Percentiles rank a stretch among this genome's conserved stretches.
Evolutionary conservation across 345 rosid genomes (phyloP).

Genomic region (Brassica cretica): DNA sequence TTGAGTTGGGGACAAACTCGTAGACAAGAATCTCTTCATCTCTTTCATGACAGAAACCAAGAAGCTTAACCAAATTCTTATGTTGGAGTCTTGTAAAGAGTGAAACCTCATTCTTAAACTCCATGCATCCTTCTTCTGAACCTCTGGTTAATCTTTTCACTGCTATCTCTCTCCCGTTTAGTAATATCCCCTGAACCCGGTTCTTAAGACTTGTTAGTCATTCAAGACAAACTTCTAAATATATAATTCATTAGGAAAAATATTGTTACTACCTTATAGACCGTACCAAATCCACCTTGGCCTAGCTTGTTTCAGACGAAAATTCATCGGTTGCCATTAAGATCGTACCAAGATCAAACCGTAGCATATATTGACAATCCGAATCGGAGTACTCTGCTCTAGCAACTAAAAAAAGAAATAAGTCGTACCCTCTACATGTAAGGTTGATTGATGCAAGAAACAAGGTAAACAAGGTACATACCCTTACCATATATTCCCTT

Average conservation of each 20-base stretch:
- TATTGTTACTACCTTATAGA: slow-evolving; percentile 41
- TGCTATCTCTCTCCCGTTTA: slow-evolving; percentile 42
- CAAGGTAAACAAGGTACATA: background rate
- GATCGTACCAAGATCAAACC: slow-evolving; percentile 14
- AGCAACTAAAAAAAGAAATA: background rate
- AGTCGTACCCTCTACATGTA: background rate
- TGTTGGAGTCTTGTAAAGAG: slow-evolving; percentile 57
- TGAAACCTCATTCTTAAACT: slow-evolving; percentile 51
- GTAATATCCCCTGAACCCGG: slow-evolving; percentile 41
- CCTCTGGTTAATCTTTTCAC: slow-evolving; percentile 42
- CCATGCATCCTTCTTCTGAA: slow-evolving; percentile 45
- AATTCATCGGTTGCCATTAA: slow-evolving; percentile 28
- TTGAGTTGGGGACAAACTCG: slow-evolving; percentile 11
- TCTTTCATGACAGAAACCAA: slow-evolving; percentile 46
- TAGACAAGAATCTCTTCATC: slow-evolving; percentile 14
- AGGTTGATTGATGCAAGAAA: background rate
- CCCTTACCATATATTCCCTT: background rate
- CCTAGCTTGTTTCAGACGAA: slow-evolving; percentile 40
- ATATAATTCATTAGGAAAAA: background rate
- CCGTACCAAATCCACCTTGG: slow-evolving; percentile 47
- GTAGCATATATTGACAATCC: slow-evolving; percentile 14
- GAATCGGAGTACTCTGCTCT: background rate
- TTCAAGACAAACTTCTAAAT: background rate
- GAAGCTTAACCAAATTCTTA: slow-evolving; percentile 50
- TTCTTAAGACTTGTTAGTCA: background rate